Evolutionary conservation across 306 rosid species (phyloP).

Genomic region (Prunus mume): DNA sequence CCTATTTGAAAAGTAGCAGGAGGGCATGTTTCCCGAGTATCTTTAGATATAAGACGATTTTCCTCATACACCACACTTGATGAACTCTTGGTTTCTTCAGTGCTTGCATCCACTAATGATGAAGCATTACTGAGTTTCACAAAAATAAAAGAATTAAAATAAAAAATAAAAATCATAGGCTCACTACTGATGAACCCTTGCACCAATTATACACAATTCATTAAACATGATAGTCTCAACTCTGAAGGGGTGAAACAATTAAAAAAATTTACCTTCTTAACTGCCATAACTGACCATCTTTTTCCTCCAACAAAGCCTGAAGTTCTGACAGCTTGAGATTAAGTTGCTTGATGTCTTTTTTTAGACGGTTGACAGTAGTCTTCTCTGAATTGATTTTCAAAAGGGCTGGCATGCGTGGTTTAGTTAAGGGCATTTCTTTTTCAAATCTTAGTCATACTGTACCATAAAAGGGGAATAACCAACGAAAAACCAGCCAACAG

Average conservation of each 20-base stretch:
- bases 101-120: constrained; percentile 42
- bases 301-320: constrained; percentile 79
- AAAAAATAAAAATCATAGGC: not conserved
- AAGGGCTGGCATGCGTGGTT: constrained; percentile 75
- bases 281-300: constrained; percentile 61
- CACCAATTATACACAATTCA: not conserved
- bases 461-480: not conserved
- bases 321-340: constrained; percentile 75
- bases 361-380: constrained; percentile 61
- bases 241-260: constrained; percentile 10
- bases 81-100: constrained; percentile 46
- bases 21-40: constrained; percentile 36
- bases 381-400: constrained; percentile 81
- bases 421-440: constrained; percentile 51
- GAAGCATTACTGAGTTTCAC: constrained; percentile 23
- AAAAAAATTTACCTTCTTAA: constrained; percentile 55
- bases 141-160: not conserved
- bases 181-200: not conserved
- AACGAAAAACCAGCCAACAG: not conserved
- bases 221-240: not conserved
- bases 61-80: constrained; percentile 54
- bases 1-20: constrained; percentile 30
- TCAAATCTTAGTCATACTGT: constrained; percentile 7
- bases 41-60: constrained; percentile 36
- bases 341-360: constrained; percentile 67